These are phyloP conservation scores for Neurospora sp. DNA, from an alignment of 495 filamentous ascomycete genomes.

Conservation along the genomic window DNA sequence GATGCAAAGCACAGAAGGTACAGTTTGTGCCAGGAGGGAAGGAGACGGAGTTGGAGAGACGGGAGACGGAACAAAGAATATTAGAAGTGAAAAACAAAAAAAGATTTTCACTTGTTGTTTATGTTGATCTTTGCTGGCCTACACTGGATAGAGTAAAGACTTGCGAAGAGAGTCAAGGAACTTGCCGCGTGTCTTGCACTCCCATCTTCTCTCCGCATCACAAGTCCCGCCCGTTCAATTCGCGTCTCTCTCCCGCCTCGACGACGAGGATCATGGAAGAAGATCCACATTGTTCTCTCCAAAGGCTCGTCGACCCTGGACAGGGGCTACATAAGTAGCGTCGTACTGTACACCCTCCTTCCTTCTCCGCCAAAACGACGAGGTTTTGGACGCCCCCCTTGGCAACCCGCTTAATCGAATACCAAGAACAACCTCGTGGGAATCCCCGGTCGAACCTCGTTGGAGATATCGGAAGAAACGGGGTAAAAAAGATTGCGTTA, in stretches of 20 bases:
- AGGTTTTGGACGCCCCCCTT: not conserved
- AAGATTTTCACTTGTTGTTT: not conserved
- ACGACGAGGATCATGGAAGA: conserved; percentile 10
- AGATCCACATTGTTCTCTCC: conserved; percentile 20
- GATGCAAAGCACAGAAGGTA: not conserved
- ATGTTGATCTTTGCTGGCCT: not conserved
- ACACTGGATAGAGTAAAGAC: not conserved
- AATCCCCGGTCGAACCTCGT: not conserved
- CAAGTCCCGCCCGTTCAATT: conserved; percentile 11
- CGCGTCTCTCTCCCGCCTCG: conserved; percentile 17
- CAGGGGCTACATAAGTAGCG: conserved; percentile 1
- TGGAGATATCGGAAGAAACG: not conserved
- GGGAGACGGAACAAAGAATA: not conserved
- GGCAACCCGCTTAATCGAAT: not conserved
- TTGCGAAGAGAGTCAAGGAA: not conserved
- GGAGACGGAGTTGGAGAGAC: not conserved
- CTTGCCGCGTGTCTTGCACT: not conserved
- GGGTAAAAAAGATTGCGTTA: conserved; percentile 5
- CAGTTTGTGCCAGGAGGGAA: not conserved
- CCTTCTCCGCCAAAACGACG: not conserved
- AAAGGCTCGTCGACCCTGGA: conserved; percentile 9
- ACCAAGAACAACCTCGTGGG: not conserved
- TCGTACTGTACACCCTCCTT: not conserved
- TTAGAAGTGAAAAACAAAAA: not conserved
- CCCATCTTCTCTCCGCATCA: conserved; percentile 2